Evolutionary conservation across 2,329 filamentous ascomycete genomes (phyloP).

Genomic region (Sporothrix globosa): DNA sequence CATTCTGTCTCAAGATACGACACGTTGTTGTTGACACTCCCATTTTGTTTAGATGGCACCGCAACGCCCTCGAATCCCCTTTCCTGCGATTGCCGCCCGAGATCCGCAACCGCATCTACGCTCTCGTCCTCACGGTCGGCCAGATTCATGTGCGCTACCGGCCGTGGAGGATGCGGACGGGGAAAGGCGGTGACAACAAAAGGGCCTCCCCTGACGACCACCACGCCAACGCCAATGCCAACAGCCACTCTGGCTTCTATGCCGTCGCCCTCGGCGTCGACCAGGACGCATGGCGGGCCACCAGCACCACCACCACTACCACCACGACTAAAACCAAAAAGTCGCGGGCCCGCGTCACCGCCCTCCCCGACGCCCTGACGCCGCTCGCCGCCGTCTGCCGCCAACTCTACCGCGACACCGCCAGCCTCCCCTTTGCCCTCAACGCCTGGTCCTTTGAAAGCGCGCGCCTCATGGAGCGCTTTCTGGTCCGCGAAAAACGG

Average conservation of each 20-base stretch:
- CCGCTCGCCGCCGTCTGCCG: constrained; percentile 44
- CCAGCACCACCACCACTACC: not conserved
- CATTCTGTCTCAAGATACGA: no score
- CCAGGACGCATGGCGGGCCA: constrained; percentile 41
- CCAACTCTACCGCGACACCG: constrained; percentile 46
- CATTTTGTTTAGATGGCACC: constrained; percentile 38
- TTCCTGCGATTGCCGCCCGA: constrained; percentile 44
- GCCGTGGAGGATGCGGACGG: constrained; percentile 38
- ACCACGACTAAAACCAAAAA: not conserved
- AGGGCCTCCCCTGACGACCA: constrained; percentile 7
- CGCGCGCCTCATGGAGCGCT: constrained; percentile 43
- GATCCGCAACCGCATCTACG: constrained; percentile 44
- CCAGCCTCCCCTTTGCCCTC: constrained; percentile 43
- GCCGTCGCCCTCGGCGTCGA: constrained; percentile 39
- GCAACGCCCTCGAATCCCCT: constrained; percentile 40
- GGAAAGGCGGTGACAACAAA: not conserved
- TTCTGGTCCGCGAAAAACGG: constrained; percentile 42
- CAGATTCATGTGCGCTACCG: constrained; percentile 44
- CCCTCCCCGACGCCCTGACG: constrained; percentile 39
- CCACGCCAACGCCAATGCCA: not conserved
- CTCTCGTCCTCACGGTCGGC: constrained; percentile 42
- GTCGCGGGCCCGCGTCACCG: not conserved
- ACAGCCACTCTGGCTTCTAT: constrained; percentile 38
- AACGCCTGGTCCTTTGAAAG: constrained; percentile 45
- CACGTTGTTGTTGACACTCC: not conserved